Evolutionary conservation across 164 flowering plant genomes (phyloP).

Genomic region (Platanus orientalis): DNA sequence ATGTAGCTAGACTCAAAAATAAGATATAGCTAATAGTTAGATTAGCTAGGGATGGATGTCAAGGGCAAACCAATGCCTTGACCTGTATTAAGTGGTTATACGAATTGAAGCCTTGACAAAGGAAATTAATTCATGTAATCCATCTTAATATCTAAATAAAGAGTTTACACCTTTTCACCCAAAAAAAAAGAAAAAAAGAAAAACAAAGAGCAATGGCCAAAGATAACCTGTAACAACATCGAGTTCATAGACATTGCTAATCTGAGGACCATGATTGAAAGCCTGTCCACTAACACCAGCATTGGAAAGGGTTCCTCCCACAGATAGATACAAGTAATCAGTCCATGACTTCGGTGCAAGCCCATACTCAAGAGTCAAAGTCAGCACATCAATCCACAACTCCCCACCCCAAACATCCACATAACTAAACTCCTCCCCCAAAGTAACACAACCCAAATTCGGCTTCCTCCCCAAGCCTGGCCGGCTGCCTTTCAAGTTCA

Average conservation of each 20-base stretch:
- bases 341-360: constrained; percentile 96
- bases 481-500: constrained; percentile 9
- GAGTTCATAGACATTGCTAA: constrained; percentile 75
- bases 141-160: too few relatives aligned
- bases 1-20: too few relatives aligned
- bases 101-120: too few relatives aligned
- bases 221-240: constrained; percentile 99
- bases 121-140: too few relatives aligned
- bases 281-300: constrained; percentile 98
- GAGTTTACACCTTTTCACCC: too few relatives aligned
- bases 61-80: too few relatives aligned
- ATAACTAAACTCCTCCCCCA: constrained; percentile 30
- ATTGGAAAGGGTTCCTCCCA: constrained; percentile 94
- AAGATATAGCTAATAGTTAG: too few relatives aligned
- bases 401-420: constrained; percentile 98
- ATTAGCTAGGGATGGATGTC: too few relatives aligned
- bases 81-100: too few relatives aligned
- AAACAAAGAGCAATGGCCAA: too few relatives aligned
- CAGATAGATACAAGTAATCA: constrained; percentile 84
- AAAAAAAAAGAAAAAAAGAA: too few relatives aligned
- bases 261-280: constrained; percentile 93
- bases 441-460: background rate
- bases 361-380: constrained; percentile 51
- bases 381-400: constrained; percentile 87
- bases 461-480: constrained; percentile 4